These are phyloP conservation scores for Sugiyamaella castrensis DNA, from an alignment of 1,139 yeast genomes.

Conservation along the genomic window DNA sequence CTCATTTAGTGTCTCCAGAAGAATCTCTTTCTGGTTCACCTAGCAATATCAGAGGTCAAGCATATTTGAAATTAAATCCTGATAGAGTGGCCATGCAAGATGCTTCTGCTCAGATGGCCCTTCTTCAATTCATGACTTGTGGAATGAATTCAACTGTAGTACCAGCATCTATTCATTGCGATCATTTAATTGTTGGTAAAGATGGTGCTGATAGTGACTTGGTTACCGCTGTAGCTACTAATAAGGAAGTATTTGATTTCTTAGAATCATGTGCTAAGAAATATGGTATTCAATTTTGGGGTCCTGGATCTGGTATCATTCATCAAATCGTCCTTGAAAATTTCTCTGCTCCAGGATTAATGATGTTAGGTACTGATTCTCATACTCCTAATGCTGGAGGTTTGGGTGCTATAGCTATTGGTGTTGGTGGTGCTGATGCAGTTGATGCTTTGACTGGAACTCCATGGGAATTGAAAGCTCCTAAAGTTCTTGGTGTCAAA, in stretches of 20 bases:
- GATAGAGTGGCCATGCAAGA: slow-evolving; percentile 99
- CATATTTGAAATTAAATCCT: slow-evolving; percentile 88
- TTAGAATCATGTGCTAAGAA: slow-evolving; percentile 85
- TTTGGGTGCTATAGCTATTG: slow-evolving; percentile 93
- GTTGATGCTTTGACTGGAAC: slow-evolving; percentile 95
- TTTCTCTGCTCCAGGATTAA: slow-evolving; percentile 88
- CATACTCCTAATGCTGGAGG: slow-evolving; percentile 99
- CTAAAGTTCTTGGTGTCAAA: slow-evolving; percentile 86
- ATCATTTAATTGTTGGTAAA: slow-evolving; percentile 93
- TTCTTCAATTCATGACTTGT: slow-evolving; percentile 94
- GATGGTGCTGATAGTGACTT: slow-evolving; percentile 85
- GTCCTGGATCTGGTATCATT: slow-evolving; percentile 97
- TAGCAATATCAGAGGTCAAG: slow-evolving; percentile 67
- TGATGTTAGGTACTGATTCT: slow-evolving; percentile 97
- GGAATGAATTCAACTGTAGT: slow-evolving; percentile 83
- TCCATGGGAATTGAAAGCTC: slow-evolving; percentile 99
- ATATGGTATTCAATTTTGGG: slow-evolving; percentile 98
- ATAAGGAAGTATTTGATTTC: slow-evolving; percentile 92
- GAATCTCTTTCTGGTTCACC: slow-evolving; percentile 57
- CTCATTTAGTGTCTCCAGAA: slow-evolving; percentile 85
- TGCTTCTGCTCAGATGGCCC: slow-evolving; percentile 98
- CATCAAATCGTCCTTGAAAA: slow-evolving; percentile 96
- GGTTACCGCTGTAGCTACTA: slow-evolving; percentile 69
- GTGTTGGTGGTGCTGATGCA: slow-evolving; percentile 99
- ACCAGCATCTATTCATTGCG: slow-evolving; percentile 96